Evolutionary conservation across 108 stramenopile genomes (phyloP), one percentile per base, ranked within the genome.

Genomic region (Aurantiochytrium sp.): DNA sequence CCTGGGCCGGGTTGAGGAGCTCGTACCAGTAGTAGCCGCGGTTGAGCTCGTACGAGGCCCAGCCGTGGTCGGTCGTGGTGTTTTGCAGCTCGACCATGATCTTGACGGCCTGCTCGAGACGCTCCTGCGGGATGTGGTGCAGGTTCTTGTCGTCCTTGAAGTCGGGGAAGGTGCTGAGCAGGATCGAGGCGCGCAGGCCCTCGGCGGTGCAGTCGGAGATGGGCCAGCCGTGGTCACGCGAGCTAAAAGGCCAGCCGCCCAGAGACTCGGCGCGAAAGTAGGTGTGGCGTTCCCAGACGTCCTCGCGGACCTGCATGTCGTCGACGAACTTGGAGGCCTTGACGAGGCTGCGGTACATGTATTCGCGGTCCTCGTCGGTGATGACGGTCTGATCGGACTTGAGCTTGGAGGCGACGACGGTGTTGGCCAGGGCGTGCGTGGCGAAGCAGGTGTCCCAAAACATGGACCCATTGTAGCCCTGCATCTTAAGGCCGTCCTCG

Each of bases 401-500:
- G 37, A 32, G 85, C 69, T 41, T 53, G 34, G 69, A 37, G 10
- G 94, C 87, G 48, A 97, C 69, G 34, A 90, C 95, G 21, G 94
- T 91, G 89, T 97, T 97, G 69, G 87, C 93, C 27, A 97, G 86
- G n/a, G 96, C 97, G 89, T 98, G 97, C 65, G 95, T 90, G 37
- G 95, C 95, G 89, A 99, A 99, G n/a, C 95, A 96, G 5, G 97
- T 96, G 91, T 99, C 98, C 98, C 98, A 99, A 87, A 97, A 96
- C 89, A 98, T 97, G 52, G 92, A 93, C 15, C 98, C 98, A 88
- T 97, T 98, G 94, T 99, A 99, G 41, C 98, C 98, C 87, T 99
- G 97, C 98, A 99, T 97, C 92, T 98, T 98, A 94, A 99, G 93
- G 19, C 98, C 98, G 92, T 99, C 98, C 93, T 99, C 98, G 6